Evolutionary conservation across 148 eudicot species (phyloP), one percentile per base, ranked within the genome.

Genomic region (Nepenthes mirabilis): DNA sequence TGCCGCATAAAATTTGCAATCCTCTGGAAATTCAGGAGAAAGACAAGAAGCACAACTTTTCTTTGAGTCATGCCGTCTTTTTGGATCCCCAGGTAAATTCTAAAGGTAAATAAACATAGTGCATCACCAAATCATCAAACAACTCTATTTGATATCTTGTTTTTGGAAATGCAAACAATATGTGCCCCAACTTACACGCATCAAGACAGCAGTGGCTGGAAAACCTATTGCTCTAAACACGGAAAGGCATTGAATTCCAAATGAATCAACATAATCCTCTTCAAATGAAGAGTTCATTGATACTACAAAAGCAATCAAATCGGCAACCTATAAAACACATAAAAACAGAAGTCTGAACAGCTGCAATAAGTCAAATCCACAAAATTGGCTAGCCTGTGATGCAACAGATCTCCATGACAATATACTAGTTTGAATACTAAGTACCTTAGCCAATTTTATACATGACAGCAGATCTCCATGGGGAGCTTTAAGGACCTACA

Each of bases 381-480:
- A 33, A 55, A 36, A 51, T 51, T 11, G 6, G 40, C 33, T 32
- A 36, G 54, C 64, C 53, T 43, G 3, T 52, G 14, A 40, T 9
- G 34, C 48, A 47, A 36, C 36, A 55, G 37, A 58, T 55, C 11
- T 62, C 8, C 13, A 13, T 56, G 10, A 58, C 6, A 48, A 2
- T 37, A 52, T 32, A 37, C 50, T 5, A 14, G 56, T n/a, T 40
- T 13, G 9, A 14, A 32, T n/a, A n/a, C 10, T 14, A 34, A 61
- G 53, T 73, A 90, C 97, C 95, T 90, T 91, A 60, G 82, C 97
- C 99, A 94, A 86, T 70, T 94, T 95, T 85, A 94, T 78, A 72
- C 97, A 94, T 5, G 97, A 70, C 58, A 72, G 64, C 37, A 94
- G 64, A 84, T 89, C 84, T 59, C 93, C 97, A 67, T 84, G 81